Evolutionary conservation across 345 rosid species (phyloP), one percentile per base, ranked within the genome.

Genomic region (Cochlearia excelsa): DNA sequence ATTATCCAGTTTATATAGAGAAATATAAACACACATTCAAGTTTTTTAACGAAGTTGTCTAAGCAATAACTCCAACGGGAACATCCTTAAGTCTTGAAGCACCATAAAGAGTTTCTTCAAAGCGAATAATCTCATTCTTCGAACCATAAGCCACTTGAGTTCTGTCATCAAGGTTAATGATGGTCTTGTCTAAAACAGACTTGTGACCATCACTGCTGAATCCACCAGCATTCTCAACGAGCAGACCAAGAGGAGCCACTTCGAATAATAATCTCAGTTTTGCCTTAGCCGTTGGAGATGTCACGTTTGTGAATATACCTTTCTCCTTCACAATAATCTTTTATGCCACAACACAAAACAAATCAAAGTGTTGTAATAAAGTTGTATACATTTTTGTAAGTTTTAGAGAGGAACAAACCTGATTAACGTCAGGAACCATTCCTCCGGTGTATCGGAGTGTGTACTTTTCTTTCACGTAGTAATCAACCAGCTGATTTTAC

Each of bases 371-470:
- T 33, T 2, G 35, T 33, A 33, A 5, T 33, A 3, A 33, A 33
- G 35, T 33, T 27, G 46, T 43, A 42, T 7, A 35, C 8, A 43
- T 9, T 44, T 8, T 27, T 52, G 44, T 23, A 8, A 45, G 9
- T 7, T 23, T 8, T 1, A 29, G 2, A 44, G 46, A 44, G 27
- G 44, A 60, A 54, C 45, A 1, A 61, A 81, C 97, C 94, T 87
- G 97, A 77, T 87, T 85, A 59, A 90, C 97, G 28, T 90, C 99
- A 10, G 99, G 99, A 58, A 93, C 99, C 97, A 93, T 93, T 79
- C 99, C 99, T 79, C 99, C 99, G 0, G 99, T 93, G 94, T 93
- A 93, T 78, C 97, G 75, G 73, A 93, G 78, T 40, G 99, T 93
- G 87, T 86, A 93, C 57, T 86, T 93, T 82, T 88, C 94, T 68